Evolutionary conservation across 306 rosid species (phyloP).

Genomic region (Trifolium subterraneum): DNA sequence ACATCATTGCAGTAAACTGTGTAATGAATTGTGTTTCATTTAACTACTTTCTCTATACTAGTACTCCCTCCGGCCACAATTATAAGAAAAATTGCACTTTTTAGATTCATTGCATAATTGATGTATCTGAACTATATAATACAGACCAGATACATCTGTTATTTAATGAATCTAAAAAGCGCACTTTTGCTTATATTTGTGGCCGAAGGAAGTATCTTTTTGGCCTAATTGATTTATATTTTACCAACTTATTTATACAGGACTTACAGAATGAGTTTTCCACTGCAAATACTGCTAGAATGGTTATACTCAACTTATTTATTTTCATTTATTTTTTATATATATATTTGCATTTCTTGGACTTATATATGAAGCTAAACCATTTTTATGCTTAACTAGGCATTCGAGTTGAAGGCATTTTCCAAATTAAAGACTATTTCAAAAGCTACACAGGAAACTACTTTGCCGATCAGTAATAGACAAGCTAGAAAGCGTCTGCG

Average conservation of each 20-base stretch:
- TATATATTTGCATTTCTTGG: background rate
- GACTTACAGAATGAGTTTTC: slow-evolving; percentile 70
- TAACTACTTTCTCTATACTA: background rate
- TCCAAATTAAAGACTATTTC: slow-evolving; percentile 85
- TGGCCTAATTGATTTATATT: background rate
- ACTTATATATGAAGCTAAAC: slow-evolving; percentile 18
- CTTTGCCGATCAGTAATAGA: slow-evolving; percentile 70
- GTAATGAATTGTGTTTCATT: background rate
- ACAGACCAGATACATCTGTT: no score
- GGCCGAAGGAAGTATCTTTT: no score
- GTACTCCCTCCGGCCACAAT: no score
- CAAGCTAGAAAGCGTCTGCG: slow-evolving; percentile 87
- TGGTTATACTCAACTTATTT: slow-evolving; percentile 47
- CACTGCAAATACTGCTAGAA: slow-evolving; percentile 73
- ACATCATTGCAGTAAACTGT: background rate
- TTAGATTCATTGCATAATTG: no score
- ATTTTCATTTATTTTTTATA: background rate
- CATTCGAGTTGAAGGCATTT: slow-evolving; percentile 85
- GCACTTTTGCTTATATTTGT: no score
- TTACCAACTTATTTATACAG: slow-evolving; percentile 42
- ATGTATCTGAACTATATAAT: no score
- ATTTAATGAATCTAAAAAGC: no score
- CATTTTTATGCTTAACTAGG: slow-evolving; percentile 46
- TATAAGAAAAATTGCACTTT: no score
- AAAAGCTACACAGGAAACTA: slow-evolving; percentile 80